phyloP scores from a whole-genome alignment of 2,329 filamentous ascomycete species.

The Metarhizium anisopliae region DNA sequence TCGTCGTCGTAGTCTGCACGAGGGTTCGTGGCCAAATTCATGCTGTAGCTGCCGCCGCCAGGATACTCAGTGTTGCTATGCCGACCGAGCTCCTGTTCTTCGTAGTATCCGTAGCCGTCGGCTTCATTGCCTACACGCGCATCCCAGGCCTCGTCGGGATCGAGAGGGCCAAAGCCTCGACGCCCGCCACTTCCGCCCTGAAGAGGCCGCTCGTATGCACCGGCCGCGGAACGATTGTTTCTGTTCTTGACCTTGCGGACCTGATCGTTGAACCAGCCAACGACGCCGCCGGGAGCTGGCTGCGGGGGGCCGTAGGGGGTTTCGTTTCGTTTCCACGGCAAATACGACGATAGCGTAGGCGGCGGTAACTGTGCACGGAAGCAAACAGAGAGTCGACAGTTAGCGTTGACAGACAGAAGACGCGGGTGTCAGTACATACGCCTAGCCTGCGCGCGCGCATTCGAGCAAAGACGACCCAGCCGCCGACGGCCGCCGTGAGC shows the following conservation, averaged over 20 bases:
- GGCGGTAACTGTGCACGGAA: constrained; percentile 49
- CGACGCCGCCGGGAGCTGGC: constrained; percentile 51
- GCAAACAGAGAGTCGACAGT: neutral
- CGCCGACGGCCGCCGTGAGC: constrained; percentile 44
- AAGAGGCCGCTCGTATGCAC: constrained; percentile 60
- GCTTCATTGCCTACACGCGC: constrained; percentile 67
- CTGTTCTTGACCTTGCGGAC: constrained; percentile 54
- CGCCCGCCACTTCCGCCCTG: constrained; percentile 33
- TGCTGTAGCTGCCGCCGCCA: constrained; percentile 36
- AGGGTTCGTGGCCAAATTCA: constrained; percentile 35
- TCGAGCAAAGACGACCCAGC: constrained; percentile 65
- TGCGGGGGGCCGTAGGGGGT: constrained; percentile 40
- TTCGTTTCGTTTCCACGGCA: constrained; percentile 56
- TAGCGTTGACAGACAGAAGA: neutral
- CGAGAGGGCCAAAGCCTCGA: constrained; percentile 57
- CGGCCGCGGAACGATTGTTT: constrained; percentile 56
- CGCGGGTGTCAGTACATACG: constrained; percentile 30
- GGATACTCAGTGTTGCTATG: constrained; percentile 22
- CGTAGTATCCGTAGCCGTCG: constrained; percentile 61
- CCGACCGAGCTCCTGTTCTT: constrained; percentile 64
- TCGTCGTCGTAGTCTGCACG: constrained; percentile 20
- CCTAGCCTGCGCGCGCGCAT: constrained; percentile 65
- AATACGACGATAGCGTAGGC: constrained; percentile 57
- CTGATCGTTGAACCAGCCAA: constrained; percentile 65
- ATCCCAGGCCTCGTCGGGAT: constrained; percentile 84